A percentile compares a stretch with the other conserved stretches of the same genome.
Conservation (phyloP, 345 rosid genomes). For the Microthlaspi erraticum region DNA sequence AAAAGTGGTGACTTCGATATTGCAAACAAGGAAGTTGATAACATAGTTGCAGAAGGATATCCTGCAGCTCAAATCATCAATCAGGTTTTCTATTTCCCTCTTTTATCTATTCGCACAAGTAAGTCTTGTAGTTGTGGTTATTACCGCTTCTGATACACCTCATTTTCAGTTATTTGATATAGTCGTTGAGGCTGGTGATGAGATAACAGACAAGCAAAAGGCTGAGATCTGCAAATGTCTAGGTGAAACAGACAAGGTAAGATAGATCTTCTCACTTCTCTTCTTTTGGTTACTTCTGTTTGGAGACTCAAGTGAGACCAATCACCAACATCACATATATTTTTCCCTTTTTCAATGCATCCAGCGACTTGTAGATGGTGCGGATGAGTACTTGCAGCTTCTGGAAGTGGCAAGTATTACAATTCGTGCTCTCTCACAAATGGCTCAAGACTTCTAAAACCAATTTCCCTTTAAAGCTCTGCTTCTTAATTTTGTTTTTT, state of each 20-base stretch:
- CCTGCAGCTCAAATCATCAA: conserved; percentile 88
- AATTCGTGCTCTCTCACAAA: conserved; percentile 67
- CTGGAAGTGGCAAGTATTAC: conserved; percentile 77
- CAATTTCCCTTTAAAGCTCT: not conserved
- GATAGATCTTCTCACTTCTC: conserved; percentile 1
- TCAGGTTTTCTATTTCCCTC: conserved; percentile 55
- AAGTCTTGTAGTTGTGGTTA: not conserved
- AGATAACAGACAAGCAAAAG: conserved; percentile 84
- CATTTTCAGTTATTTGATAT: conserved; percentile 70
- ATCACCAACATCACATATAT: not conserved
- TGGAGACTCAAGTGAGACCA: conserved; percentile 9
- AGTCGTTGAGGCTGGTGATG: conserved; percentile 65
- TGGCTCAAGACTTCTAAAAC: conserved; percentile 65
- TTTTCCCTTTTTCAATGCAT: conserved; percentile 30
- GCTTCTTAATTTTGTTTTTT: not conserved
- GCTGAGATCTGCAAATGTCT: conserved; percentile 83
- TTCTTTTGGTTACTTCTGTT: not conserved
- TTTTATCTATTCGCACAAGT: not conserved
- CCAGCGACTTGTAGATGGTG: conserved; percentile 94
- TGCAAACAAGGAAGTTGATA: conserved; percentile 85
- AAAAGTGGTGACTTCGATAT: conserved; percentile 85
- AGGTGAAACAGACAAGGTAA: conserved; percentile 86
- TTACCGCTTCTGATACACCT: conserved; percentile 23
- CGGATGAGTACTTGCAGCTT: conserved; percentile 95
- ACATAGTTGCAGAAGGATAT: conserved; percentile 84